These are phyloP conservation scores for Leccinum ponderosum DNA, from an alignment of 1,284 basidiomycete genomes.

Conservation along the genomic window DNA sequence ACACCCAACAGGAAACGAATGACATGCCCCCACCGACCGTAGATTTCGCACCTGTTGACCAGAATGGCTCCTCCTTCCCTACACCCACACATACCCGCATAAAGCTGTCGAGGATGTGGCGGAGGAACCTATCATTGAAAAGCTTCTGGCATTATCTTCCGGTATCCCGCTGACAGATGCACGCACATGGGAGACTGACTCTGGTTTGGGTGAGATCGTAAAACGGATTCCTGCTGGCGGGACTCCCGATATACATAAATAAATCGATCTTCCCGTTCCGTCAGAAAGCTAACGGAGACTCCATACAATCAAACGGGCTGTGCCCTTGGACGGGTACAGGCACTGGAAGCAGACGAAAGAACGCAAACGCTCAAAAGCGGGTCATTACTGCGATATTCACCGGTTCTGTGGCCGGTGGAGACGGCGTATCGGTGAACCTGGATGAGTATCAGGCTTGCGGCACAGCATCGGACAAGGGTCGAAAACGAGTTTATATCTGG, in stretches of 20 bases:
- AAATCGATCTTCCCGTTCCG: no score
- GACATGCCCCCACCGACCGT: background rate
- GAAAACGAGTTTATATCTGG: background rate
- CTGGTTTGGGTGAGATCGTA: constrained; percentile 29
- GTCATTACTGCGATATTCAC: constrained; percentile 35
- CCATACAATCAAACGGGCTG: constrained; percentile 2
- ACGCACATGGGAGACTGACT: constrained; percentile 34
- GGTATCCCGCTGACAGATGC: constrained; percentile 23
- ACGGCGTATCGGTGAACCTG: background rate
- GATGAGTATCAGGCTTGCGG: background rate
- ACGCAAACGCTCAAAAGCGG: constrained; percentile 12
- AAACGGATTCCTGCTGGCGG: constrained; percentile 24
- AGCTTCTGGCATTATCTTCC: constrained; percentile 24
- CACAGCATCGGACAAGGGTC: background rate
- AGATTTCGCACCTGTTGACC: constrained; percentile 1
- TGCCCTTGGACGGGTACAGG: background rate
- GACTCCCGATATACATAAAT: background rate
- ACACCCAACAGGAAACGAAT: background rate
- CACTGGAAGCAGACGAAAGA: constrained; percentile 8
- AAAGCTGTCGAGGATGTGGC: constrained; percentile 4
- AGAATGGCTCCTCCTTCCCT: constrained; percentile 20
- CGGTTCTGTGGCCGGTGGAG: constrained; percentile 7
- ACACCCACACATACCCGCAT: constrained; percentile 4
- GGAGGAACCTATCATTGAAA: constrained; percentile 33
- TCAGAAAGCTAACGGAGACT: background rate